A percentile compares a stretch with the other conserved stretches of the same genome.
Evolutionary conservation across 129 eudicot species (phyloP).

Genomic region (Solidago caesia): DNA sequence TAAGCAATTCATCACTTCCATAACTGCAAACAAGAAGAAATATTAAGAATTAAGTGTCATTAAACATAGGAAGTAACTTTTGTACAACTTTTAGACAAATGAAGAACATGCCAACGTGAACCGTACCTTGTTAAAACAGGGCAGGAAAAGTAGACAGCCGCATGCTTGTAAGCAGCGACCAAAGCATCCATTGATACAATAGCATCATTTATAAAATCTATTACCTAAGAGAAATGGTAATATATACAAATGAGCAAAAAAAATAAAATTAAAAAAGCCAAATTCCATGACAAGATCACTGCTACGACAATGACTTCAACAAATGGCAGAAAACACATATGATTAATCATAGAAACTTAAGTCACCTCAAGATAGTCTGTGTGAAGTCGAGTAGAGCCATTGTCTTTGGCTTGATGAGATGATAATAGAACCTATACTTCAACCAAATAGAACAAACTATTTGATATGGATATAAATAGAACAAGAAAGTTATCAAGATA

Average conservation of each 20-base stretch:
- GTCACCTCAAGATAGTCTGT: constrained; percentile 85
- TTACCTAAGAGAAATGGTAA: constrained; percentile 41
- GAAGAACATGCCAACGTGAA: neutral
- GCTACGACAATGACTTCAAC: neutral
- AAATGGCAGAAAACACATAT: neutral
- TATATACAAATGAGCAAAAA: neutral
- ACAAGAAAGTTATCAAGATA: neutral
- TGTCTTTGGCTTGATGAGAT: constrained; percentile 48
- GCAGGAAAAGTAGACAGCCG: constrained; percentile 75
- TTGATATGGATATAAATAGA: constrained; percentile 3
- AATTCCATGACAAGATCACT: neutral
- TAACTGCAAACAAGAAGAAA: constrained; percentile 47
- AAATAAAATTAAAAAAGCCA: neutral
- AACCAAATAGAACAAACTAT: constrained; percentile 16
- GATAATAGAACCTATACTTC: constrained; percentile 65
- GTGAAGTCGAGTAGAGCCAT: constrained; percentile 51
- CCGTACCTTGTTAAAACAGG: constrained; percentile 71
- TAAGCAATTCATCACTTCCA: constrained; percentile 78
- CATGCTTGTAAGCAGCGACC: constrained; percentile 68
- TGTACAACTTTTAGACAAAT: neutral
- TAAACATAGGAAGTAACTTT: neutral
- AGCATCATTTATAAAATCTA: constrained; percentile 94
- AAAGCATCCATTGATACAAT: constrained; percentile 81
- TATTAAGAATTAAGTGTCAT: neutral
- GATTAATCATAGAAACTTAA: constrained; percentile 7